Conservation (phyloP, 306 rosid genomes). For the Benincasa hispida region DNA sequence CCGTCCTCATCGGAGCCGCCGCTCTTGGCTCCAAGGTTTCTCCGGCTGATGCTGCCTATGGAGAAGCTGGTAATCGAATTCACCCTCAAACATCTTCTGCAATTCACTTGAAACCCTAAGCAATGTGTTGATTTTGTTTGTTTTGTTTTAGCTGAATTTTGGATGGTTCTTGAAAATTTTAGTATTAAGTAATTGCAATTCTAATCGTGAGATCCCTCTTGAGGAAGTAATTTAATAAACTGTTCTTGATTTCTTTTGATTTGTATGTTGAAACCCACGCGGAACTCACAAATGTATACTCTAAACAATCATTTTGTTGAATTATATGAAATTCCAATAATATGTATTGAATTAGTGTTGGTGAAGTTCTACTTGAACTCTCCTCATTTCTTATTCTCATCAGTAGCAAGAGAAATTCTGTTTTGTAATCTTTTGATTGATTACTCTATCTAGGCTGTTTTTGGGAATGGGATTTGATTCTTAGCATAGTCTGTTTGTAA, state of each 20-base stretch:
- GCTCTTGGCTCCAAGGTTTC: constrained; percentile 77
- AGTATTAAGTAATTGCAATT: background rate
- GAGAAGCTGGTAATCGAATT: constrained; percentile 55
- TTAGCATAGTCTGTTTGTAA: background rate
- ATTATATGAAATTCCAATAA: background rate
- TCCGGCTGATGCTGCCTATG: constrained; percentile 93
- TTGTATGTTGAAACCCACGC: background rate
- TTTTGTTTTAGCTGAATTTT: background rate
- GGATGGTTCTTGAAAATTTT: background rate
- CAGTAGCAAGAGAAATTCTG: background rate
- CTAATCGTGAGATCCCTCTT: background rate
- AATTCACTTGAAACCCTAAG: background rate
- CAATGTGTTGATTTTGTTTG: background rate
- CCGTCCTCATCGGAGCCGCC: constrained; percentile 72
- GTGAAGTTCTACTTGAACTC: too few relatives aligned
- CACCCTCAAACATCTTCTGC: background rate
- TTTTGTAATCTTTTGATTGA: background rate
- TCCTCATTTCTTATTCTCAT: too few relatives aligned
- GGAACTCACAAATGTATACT: background rate
- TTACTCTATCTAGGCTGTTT: background rate
- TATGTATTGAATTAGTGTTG: background rate
- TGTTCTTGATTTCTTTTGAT: background rate
- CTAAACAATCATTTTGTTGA: background rate
- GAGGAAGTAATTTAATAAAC: background rate
- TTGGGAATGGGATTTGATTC: background rate